phyloP scores from a whole-genome alignment of 768 basidiomycete species.

The Boletus sp. region DNA sequence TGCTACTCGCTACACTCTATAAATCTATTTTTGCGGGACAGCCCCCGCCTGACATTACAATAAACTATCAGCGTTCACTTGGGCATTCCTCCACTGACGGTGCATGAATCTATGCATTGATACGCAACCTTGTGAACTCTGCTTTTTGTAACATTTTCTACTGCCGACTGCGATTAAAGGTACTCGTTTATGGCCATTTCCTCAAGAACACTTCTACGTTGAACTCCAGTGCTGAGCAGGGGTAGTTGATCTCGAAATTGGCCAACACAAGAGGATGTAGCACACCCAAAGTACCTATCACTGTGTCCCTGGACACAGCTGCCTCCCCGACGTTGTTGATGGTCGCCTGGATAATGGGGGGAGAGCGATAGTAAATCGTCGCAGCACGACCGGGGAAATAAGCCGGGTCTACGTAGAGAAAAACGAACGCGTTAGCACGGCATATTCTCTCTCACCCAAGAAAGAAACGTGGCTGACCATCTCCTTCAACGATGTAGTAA shows the following conservation, averaged over 20 bases:
- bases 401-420: constrained; percentile 62
- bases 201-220: constrained; percentile 93
- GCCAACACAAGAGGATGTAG: constrained; percentile 88
- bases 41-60: neutral
- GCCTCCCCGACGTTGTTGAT: constrained; percentile 46
- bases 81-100: neutral
- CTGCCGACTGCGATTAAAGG: neutral
- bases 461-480: constrained; percentile 52
- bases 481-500: constrained; percentile 87
- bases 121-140: constrained; percentile 2
- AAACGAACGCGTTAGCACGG: constrained; percentile 4
- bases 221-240: constrained; percentile 94
- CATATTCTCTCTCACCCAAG: neutral
- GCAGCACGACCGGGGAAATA: constrained; percentile 97
- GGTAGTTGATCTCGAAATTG: constrained; percentile 92
- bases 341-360: constrained; percentile 25
- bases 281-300: constrained; percentile 89
- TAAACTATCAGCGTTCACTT: neutral
- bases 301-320: constrained; percentile 51
- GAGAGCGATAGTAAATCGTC: constrained; percentile 79
- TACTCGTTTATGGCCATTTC: constrained; percentile 27
- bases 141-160: neutral
- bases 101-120: constrained; percentile 1
- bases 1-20: constrained; percentile 8
- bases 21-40: constrained; percentile 1